phyloP scores from a whole-genome alignment of 306 rosid species.

The Pterocarpus santalinus region DNA sequence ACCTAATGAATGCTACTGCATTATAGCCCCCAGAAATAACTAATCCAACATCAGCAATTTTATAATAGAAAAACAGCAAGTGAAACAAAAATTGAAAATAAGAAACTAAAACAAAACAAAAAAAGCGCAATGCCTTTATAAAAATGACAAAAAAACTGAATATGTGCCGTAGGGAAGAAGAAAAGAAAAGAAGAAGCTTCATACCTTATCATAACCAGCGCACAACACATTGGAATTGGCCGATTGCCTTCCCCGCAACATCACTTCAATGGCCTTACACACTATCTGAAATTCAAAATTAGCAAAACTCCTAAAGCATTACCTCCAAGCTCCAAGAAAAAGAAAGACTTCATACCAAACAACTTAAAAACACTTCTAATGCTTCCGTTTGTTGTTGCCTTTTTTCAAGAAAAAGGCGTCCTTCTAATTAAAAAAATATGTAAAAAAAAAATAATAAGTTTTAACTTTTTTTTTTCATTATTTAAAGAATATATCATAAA shows the following conservation, averaged over 20 bases:
- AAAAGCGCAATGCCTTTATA: not conserved
- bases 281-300: conserved; percentile 64
- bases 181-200: conserved; percentile 1
- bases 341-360: not conserved
- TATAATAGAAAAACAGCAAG: not conserved
- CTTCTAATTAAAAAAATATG: not conserved
- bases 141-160: not conserved
- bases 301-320: conserved; percentile 1
- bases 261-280: conserved; percentile 57
- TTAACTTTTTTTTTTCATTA: too few relatives aligned
- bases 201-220: conserved; percentile 65
- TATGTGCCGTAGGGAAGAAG: not conserved
- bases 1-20: conserved; percentile 18
- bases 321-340: conserved; percentile 1
- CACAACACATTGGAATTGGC: conserved; percentile 62
- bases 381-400: not conserved
- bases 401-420: too few relatives aligned
- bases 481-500: too few relatives aligned
- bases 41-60: conserved; percentile 19
- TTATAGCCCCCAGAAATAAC: not conserved
- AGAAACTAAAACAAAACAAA: not conserved
- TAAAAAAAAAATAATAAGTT: too few relatives aligned
- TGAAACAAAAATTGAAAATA: not conserved
- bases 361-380: not conserved
- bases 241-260: conserved; percentile 33